Conservation (phyloP, 2,329 filamentous ascomycete genomes). For the Cordyceps sp. region DNA sequence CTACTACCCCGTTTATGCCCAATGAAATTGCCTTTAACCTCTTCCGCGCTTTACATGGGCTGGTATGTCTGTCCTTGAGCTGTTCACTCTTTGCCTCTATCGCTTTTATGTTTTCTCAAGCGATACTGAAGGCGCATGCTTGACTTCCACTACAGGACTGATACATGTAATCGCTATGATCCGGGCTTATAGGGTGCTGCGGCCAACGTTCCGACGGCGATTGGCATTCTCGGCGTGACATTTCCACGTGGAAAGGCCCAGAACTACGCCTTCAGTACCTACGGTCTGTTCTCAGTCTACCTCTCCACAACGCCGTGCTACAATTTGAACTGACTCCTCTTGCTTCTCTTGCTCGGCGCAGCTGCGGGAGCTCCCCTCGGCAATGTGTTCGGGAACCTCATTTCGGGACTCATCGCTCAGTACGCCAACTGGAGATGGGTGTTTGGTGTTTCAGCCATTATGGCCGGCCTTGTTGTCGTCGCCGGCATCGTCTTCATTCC, state of each 20-base stretch:
- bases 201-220: constrained; percentile 53
- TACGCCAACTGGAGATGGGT: constrained; percentile 51
- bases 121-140: no score
- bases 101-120: no score
- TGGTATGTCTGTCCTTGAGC: no score
- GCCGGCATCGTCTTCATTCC: constrained; percentile 46
- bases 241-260: constrained; percentile 52
- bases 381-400: constrained; percentile 45
- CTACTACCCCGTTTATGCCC: constrained; percentile 47
- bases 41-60: constrained; percentile 48
- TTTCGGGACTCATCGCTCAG: constrained; percentile 45
- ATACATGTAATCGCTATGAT: no score
- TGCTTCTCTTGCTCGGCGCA: constrained; percentile 6
- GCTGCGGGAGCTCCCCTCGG: constrained; percentile 49
- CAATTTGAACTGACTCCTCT: background rate
- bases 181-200: constrained; percentile 49
- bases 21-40: constrained; percentile 54
- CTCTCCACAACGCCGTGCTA: no score
- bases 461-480: constrained; percentile 37
- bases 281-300: constrained; percentile 28
- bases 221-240: constrained; percentile 51
- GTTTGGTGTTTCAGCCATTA: constrained; percentile 46
- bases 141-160: no score
- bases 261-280: constrained; percentile 53
- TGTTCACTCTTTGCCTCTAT: no score